phyloP scores from a whole-genome alignment of 2,329 filamentous ascomycete species.

The Claviceps quebecensis region DNA sequence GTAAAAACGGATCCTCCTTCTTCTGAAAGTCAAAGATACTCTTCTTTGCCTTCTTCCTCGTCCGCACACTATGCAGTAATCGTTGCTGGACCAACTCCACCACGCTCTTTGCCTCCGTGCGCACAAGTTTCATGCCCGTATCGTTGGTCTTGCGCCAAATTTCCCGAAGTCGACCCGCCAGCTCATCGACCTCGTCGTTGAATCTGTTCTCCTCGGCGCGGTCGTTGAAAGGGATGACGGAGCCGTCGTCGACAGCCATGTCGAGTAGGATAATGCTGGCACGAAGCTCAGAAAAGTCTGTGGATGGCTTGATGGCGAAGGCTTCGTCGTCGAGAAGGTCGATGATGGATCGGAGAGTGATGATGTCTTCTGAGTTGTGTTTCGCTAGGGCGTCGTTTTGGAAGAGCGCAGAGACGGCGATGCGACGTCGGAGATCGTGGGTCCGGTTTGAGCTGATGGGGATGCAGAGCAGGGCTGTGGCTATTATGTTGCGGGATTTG shows the following conservation, averaged over 20 bases:
- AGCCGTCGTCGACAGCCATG: slow-evolving; percentile 55
- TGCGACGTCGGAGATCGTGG: slow-evolving; percentile 48
- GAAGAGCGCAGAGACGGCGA: slow-evolving; percentile 53
- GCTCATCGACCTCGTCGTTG: slow-evolving; percentile 55
- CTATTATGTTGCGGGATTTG: slow-evolving; percentile 34
- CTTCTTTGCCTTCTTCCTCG: slow-evolving; percentile 40
- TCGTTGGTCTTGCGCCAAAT: slow-evolving; percentile 54
- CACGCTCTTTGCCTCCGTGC: slow-evolving; percentile 63
- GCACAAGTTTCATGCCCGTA: slow-evolving; percentile 54
- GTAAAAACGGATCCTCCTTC: slow-evolving; percentile 24
- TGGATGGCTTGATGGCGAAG: slow-evolving; percentile 39
- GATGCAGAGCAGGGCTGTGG: slow-evolving; percentile 44
- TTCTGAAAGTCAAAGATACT: slow-evolving; percentile 32
- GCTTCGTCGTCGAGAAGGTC: slow-evolving; percentile 31
- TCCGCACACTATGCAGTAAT: slow-evolving; percentile 56
- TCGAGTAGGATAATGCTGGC: slow-evolving; percentile 57
- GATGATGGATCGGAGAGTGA: slow-evolving; percentile 30
- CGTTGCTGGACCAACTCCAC: slow-evolving; percentile 65
- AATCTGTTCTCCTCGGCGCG: slow-evolving; percentile 34
- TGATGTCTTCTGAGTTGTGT: slow-evolving; percentile 24
- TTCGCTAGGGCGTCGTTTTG: slow-evolving; percentile 28
- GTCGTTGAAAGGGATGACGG: slow-evolving; percentile 14
- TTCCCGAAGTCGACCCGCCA: slow-evolving; percentile 45
- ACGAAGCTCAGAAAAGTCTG: slow-evolving; percentile 55
- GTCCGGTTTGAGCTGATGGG: slow-evolving; percentile 34